These are phyloP conservation scores for Vicia villosa DNA, from an alignment of 306 rosid genomes.

Conservation along the genomic window DNA sequence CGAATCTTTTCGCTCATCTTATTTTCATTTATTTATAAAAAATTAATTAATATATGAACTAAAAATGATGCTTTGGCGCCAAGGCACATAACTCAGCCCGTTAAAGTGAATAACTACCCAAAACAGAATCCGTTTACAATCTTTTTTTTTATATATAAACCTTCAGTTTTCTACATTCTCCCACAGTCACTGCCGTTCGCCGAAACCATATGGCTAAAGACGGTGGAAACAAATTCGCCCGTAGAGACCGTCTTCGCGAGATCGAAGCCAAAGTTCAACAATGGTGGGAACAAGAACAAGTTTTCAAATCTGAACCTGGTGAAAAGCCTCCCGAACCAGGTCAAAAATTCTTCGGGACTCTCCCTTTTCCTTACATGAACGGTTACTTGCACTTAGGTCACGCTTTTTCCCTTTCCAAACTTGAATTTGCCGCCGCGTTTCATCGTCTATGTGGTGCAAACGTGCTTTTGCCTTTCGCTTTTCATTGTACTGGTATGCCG, in stretches of 20 bases:
- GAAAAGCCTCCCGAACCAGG: constrained; percentile 60
- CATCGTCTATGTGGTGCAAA: constrained; percentile 86
- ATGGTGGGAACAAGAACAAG: constrained; percentile 81
- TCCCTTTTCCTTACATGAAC: constrained; percentile 93
- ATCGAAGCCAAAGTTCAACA: constrained; percentile 64
- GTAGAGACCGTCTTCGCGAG: constrained; percentile 74
- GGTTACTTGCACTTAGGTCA: constrained; percentile 87
- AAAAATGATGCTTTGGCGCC: no score
- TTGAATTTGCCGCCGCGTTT: constrained; percentile 85
- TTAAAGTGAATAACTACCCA: no score
- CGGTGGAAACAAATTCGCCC: constrained; percentile 63
- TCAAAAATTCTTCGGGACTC: constrained; percentile 85
- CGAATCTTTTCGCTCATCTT: no score
- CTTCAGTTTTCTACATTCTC: no score
- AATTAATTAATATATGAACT: no score
- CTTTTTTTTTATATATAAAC: no score
- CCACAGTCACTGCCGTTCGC: no score
- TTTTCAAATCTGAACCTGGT: constrained; percentile 71
- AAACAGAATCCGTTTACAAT: no score
- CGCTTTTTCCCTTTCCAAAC: constrained; percentile 74
- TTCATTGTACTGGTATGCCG: constrained; percentile 99
- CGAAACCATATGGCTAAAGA: constrained; percentile 75
- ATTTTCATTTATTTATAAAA: no score
- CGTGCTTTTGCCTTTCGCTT: constrained; percentile 84
- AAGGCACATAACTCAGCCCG: no score